Conservation (phyloP, 805 yeast species). For the Spathaspora hagerdaliae region DNA sequence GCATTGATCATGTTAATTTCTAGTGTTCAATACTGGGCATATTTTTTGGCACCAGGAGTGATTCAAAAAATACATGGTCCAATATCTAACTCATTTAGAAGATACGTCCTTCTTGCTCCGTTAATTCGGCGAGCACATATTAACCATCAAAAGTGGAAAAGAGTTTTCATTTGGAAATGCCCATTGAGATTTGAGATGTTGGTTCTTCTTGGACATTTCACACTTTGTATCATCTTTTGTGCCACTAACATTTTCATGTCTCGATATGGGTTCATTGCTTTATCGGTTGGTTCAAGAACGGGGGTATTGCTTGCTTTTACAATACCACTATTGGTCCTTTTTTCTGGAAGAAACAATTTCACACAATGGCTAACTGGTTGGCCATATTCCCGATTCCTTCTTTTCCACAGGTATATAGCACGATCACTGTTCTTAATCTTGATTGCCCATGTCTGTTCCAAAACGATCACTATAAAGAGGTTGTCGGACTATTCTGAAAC, state of each 20-base stretch:
- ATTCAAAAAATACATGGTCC: conserved; percentile 14
- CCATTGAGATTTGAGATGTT: conserved; percentile 53
- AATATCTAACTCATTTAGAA: conserved; percentile 14
- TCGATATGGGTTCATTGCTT: conserved; percentile 27
- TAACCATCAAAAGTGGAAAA: conserved; percentile 1
- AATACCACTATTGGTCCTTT: conserved; percentile 55
- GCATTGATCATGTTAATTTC: conserved; percentile 33
- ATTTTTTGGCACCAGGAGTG: conserved; percentile 17
- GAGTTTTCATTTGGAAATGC: conserved; percentile 21
- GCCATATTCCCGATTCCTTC: conserved; percentile 47
- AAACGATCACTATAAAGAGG: conserved; percentile 4
- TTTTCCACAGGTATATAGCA: conserved; percentile 56
- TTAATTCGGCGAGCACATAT: conserved; percentile 12
- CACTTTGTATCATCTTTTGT: conserved; percentile 25
- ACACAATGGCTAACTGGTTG: conserved; percentile 56
- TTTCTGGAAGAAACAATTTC: conserved; percentile 73
- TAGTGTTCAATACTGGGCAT: conserved; percentile 20
- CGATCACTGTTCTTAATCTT: conserved; percentile 42
- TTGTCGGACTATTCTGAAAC: conserved; percentile 5
- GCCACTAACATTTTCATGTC: conserved; percentile 16
- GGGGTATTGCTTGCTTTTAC: conserved; percentile 48
- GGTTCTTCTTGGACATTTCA: conserved; percentile 35
- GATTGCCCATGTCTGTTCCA: conserved; percentile 36
- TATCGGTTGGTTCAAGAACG: conserved; percentile 52
- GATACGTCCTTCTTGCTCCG: conserved; percentile 16